Conservation (phyloP, 2,329 filamentous ascomycete genomes). For the Alternaria arborescens region DNA sequence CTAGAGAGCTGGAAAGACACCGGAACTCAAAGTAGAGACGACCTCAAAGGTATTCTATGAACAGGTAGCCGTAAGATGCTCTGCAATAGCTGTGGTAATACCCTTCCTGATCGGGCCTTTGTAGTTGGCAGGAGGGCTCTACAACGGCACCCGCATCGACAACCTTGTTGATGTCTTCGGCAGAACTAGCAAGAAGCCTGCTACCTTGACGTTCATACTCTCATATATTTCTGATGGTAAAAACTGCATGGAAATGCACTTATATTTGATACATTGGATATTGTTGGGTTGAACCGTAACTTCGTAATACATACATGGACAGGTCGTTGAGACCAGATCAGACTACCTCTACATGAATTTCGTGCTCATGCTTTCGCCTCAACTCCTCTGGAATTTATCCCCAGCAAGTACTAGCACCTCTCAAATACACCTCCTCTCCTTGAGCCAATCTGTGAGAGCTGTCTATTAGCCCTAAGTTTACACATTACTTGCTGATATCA, state of each 20-base stretch:
- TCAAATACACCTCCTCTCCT: neutral
- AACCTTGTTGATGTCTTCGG: neutral
- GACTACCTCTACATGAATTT: neutral
- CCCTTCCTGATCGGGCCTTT: neutral
- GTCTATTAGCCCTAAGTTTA: neutral
- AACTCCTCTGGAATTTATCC: neutral
- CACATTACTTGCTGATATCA: constrained; percentile 47
- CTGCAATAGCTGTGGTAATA: too few relatives aligned
- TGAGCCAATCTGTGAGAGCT: neutral
- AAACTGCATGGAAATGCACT: neutral
- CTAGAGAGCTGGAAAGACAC: neutral
- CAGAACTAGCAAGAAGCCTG: neutral
- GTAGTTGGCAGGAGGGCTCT: neutral
- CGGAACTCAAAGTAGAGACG: too few relatives aligned
- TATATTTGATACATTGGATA: neutral
- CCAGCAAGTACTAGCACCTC: neutral
- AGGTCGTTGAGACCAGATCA: neutral
- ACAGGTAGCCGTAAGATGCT: too few relatives aligned
- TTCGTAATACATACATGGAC: constrained; percentile 1
- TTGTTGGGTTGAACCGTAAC: constrained; percentile 5
- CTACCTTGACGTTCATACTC: neutral
- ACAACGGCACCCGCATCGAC: neutral
- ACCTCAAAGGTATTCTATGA: too few relatives aligned
- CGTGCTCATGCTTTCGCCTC: neutral
- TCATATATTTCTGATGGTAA: too few relatives aligned